Conservation (phyloP, 2,329 filamentous ascomycete genomes). For the Fusarium sp. region DNA sequence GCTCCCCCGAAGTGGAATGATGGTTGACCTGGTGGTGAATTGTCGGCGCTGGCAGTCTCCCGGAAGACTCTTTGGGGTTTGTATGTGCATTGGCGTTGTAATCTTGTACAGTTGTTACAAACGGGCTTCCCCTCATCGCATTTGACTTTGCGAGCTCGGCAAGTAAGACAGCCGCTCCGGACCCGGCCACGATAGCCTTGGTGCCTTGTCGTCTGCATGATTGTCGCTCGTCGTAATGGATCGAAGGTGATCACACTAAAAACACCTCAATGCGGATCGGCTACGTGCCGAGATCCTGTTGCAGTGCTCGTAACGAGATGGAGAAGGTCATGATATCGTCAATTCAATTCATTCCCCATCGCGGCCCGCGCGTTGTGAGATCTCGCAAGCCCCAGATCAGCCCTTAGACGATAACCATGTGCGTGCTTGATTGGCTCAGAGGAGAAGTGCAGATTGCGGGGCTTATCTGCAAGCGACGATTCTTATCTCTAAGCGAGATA, state of each 20-base stretch:
- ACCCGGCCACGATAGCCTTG: neutral
- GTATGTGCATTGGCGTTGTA: neutral
- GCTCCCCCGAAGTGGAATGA: neutral
- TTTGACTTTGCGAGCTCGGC: neutral
- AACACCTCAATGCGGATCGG: neutral
- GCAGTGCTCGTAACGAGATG: neutral
- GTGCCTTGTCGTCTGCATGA: neutral
- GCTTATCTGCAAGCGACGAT: neutral
- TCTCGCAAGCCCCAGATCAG: neutral
- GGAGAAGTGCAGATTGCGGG: neutral
- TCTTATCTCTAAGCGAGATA: neutral
- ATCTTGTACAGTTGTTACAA: neutral
- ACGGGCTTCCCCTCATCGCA: neutral
- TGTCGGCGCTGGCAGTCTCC: neutral
- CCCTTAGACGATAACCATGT: neutral
- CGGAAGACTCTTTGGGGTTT: neutral
- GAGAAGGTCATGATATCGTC: neutral
- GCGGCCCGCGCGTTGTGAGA: neutral
- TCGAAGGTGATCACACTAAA: neutral
- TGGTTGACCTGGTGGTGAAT: neutral
- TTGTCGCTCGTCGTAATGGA: neutral
- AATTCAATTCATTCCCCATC: neutral
- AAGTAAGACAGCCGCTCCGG: neutral
- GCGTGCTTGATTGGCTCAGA: neutral
- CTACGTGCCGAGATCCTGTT: neutral